Evolutionary conservation across 768 basidiomycete genomes (phyloP), one percentile per base, ranked within the genome.

Genomic region (Boletus reticulatus): DNA sequence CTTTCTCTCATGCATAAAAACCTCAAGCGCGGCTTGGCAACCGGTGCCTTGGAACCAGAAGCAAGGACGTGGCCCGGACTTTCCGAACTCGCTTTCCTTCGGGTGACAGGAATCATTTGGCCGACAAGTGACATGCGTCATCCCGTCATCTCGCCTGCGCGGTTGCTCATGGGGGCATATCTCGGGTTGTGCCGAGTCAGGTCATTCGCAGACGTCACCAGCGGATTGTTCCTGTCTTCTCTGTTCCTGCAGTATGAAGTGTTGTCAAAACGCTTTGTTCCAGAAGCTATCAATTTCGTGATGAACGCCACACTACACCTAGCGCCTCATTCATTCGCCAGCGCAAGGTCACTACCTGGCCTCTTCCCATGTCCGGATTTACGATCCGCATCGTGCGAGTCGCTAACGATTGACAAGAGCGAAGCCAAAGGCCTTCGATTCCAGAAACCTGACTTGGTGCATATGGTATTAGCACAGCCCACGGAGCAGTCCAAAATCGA

Each of bases 71-170:
- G 92, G 87, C 96, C 97, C 7, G 88, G 89, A 29, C 70, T 85
- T 4, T 74, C 92, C 6, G 97, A 99, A 69, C 78, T 99, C 19
- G 76, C 81, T 0, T 76, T 99, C 3, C 76, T 98, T 31, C 85
- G 94, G 22, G 70, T 94, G 38, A 81, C 92, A 48, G 94, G 94
- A 4, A 74, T 78, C 14, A 75, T 90, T 36, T 99, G 95, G 95
- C 89, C 94, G 4, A 94, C 94, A 3, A 96, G 93, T 68, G 97
- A 99, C 72, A 81, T 96, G 73, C 88, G 87, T 49, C 95, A 99
- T 71, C 83, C 86, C 0, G 94, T 98, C 44, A 76, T 93, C 19
- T 89, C 92, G 0, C 92, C 94, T 0, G 82, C 94, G 0, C 83
- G 93, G 48, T 73, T 98, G 17, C 80, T 98, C 52, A 90, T 97